These are phyloP conservation scores for Eucalyptus polybractea DNA, from an alignment of 345 rosid genomes.

Conservation along the genomic window DNA sequence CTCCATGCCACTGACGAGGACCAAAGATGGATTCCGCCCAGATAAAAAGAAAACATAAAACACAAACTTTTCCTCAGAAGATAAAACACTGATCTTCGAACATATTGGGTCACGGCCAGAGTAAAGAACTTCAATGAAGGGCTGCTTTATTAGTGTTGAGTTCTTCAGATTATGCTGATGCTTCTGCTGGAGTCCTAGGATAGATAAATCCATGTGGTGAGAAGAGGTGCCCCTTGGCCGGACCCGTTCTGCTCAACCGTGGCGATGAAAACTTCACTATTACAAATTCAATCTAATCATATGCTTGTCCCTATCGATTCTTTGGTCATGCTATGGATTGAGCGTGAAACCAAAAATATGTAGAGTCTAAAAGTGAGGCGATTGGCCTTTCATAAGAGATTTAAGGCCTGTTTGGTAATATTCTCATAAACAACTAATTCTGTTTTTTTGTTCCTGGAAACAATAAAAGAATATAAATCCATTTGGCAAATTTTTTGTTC, in stretches of 20 bases:
- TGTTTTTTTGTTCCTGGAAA: rapidly evolving
- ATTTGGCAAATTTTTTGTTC: too few species aligned
- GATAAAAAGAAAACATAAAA: too few species aligned
- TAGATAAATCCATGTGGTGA: not conserved
- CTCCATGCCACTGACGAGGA: not conserved
- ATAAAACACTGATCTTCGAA: not conserved
- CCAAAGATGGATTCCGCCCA: not conserved
- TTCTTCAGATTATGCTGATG: not conserved
- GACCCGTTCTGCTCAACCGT: not conserved
- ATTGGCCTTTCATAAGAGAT: not conserved
- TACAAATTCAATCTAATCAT: not conserved
- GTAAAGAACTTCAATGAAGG: not conserved
- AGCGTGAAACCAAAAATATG: not conserved
- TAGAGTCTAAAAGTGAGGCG: not conserved
- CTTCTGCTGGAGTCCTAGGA: not conserved
- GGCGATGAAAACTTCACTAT: not conserved
- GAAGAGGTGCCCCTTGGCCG: not conserved
- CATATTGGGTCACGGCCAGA: not conserved
- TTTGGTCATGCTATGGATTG: not conserved
- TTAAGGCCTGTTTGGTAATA: too few species aligned
- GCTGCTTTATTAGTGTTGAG: not conserved
- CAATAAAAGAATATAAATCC: too few species aligned
- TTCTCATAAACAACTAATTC: rapidly evolving
- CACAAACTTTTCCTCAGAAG: not conserved
- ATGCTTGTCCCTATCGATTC: not conserved